These are phyloP conservation scores for Ustilago crameri DNA, from an alignment of 1,284 basidiomycete species.

Conservation along the genomic window DNA sequence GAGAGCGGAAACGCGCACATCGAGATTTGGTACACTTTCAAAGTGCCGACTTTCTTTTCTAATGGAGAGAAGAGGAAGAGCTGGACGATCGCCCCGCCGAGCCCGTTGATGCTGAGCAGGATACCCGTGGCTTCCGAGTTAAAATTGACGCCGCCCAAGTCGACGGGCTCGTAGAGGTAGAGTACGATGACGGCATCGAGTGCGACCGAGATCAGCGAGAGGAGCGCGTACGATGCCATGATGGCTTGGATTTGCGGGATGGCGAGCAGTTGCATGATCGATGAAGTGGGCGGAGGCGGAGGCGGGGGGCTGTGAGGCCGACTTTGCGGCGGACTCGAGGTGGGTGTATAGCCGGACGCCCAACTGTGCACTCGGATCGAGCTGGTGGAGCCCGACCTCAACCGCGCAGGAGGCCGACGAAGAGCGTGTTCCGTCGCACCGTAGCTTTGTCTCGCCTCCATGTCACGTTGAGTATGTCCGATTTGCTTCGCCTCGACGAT, in stretches of 20 bases:
- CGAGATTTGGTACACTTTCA: conserved; percentile 60
- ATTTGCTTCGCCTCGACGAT: conserved; percentile 25
- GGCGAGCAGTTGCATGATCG: conserved; percentile 20
- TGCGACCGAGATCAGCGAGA: conserved; percentile 39
- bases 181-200: conserved; percentile 53
- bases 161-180: conserved; percentile 50
- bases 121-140: conserved; percentile 40
- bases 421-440: neutral
- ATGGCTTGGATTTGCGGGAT: conserved; percentile 60
- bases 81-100: conserved; percentile 62
- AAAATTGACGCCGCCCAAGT: conserved; percentile 45
- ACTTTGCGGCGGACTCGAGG: conserved; percentile 13
- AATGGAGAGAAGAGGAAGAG: conserved; percentile 68
- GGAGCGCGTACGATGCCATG: conserved; percentile 42
- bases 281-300: neutral
- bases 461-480: neutral
- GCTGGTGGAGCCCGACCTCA: conserved; percentile 12
- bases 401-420: neutral
- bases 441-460: neutral
- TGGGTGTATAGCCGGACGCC: conserved; percentile 42
- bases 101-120: conserved; percentile 61
- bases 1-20: conserved; percentile 66
- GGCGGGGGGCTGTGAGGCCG: conserved; percentile 4
- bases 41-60: conserved; percentile 64
- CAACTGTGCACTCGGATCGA: conserved; percentile 24